Conservation (phyloP, 2,329 filamentous ascomycete genomes). For the Fonsecaea monophora region DNA sequence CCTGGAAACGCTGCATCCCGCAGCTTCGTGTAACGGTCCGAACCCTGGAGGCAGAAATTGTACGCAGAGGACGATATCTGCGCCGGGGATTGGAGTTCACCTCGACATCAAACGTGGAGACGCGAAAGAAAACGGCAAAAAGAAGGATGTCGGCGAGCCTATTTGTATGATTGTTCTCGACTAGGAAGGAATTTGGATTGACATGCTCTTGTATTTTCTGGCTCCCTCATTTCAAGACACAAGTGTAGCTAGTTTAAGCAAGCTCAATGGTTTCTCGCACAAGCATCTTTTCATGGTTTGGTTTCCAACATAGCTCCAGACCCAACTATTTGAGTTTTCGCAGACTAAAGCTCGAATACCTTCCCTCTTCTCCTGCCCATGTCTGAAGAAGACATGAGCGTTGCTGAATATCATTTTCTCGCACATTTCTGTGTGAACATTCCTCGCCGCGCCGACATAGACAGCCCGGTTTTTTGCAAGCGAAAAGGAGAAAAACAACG, state of each 20-base stretch:
- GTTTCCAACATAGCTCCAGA: neutral
- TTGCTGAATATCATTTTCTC: neutral
- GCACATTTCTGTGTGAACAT: neutral
- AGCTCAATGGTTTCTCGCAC: neutral
- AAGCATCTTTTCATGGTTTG: neutral
- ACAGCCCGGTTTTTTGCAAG: too few relatives aligned
- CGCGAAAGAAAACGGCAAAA: neutral
- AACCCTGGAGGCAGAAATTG: neutral
- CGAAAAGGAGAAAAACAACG: neutral
- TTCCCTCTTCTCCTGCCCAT: neutral
- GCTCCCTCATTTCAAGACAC: neutral
- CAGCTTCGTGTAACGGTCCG: neutral
- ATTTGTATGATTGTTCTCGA: neutral
- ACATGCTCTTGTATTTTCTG: neutral
- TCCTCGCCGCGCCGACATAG: neutral
- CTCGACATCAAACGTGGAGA: neutral
- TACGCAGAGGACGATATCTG: neutral
- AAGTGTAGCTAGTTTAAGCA: neutral
- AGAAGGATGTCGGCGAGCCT: slow-evolving; percentile 4
- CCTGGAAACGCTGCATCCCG: neutral
- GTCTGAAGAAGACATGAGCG: neutral
- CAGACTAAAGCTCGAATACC: neutral
- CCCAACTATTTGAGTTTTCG: neutral
- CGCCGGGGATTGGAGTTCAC: neutral
- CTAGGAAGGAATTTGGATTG: neutral